A percentile compares a stretch with the other conserved stretches of the same genome.
Conservation (phyloP, 2,329 filamentous ascomycete species). For the Nemania diffusa region DNA sequence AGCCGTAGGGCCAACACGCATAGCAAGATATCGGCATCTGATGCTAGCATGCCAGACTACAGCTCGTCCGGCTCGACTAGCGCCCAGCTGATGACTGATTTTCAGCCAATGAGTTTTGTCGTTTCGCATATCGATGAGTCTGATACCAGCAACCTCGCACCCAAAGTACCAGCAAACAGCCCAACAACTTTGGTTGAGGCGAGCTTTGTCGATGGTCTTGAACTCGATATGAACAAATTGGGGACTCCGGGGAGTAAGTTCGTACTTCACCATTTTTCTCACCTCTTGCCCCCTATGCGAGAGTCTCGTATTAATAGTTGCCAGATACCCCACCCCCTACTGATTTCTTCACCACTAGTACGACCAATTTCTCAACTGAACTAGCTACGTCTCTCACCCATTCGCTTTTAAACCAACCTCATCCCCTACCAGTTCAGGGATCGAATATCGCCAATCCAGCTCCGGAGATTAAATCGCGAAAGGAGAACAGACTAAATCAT, state of each 20-base stretch:
- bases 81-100: slow-evolving; percentile 39
- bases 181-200: slow-evolving; percentile 48
- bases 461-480: slow-evolving; percentile 56
- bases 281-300: neutral
- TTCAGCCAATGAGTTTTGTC: slow-evolving; percentile 46
- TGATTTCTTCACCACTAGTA: slow-evolving; percentile 43
- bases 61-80: slow-evolving; percentile 37
- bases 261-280: slow-evolving; percentile 11
- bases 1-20: slow-evolving; percentile 40
- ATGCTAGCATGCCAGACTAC: slow-evolving; percentile 58
- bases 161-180: slow-evolving; percentile 57
- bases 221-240: slow-evolving; percentile 41
- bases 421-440: slow-evolving; percentile 51
- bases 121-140: slow-evolving; percentile 49
- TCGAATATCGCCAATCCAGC: slow-evolving; percentile 48
- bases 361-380: slow-evolving; percentile 49
- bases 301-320: slow-evolving; percentile 24
- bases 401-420: slow-evolving; percentile 61
- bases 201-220: slow-evolving; percentile 43
- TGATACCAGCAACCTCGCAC: slow-evolving; percentile 44
- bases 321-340: slow-evolving; percentile 42
- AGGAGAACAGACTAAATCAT: slow-evolving; percentile 54
- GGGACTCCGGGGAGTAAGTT: slow-evolving; percentile 44
- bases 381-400: slow-evolving; percentile 58
- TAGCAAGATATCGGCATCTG: slow-evolving; percentile 50